Percentiles rank a stretch among this genome's conserved stretches.
These are phyloP conservation scores for Trametes elegans DNA, from an alignment of 768 basidiomycete genomes.

Conservation along the genomic window DNA sequence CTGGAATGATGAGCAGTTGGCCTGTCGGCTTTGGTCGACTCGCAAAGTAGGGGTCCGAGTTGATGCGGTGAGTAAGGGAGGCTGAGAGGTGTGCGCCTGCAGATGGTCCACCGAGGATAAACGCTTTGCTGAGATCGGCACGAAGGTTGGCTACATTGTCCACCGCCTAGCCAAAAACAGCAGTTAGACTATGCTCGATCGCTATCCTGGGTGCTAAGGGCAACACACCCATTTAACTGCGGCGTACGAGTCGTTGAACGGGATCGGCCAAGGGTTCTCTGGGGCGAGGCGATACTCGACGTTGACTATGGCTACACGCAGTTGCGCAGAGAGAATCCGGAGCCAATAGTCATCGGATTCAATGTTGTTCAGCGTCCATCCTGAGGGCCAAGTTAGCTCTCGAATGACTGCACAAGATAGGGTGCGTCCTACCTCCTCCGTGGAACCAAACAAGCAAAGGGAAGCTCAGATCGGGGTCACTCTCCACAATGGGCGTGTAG, in stretches of 20 bases:
- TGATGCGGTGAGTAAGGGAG: slow-evolving; percentile 22
- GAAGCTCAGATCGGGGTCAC: no score
- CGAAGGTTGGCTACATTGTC: no score
- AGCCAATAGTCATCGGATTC: slow-evolving; percentile 22
- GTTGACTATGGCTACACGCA: slow-evolving; percentile 21
- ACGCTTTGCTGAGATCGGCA: slow-evolving; percentile 22
- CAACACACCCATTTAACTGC: slow-evolving; percentile 29
- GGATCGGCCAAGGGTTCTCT: slow-evolving; percentile 26
- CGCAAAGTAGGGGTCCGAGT: slow-evolving; percentile 25
- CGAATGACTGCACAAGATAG: no score
- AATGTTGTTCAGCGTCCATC: slow-evolving; percentile 24
- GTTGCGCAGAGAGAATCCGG: slow-evolving; percentile 11
- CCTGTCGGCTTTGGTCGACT: slow-evolving; percentile 24
- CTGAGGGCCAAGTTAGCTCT: no score
- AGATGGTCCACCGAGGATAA: slow-evolving; percentile 27
- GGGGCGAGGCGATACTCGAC: slow-evolving; percentile 25
- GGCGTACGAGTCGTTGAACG: slow-evolving; percentile 23
- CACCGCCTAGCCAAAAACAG: no score
- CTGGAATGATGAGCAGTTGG: slow-evolving; percentile 24
- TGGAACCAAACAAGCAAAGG: no score
- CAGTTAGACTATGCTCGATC: no score
- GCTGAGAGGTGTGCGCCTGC: slow-evolving; percentile 26
- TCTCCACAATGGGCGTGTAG: no score
- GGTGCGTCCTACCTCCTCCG: no score
- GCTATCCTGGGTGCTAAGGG: background rate